A percentile compares a stretch with the other conserved stretches of the same genome.
Evolutionary conservation across 2,329 filamentous ascomycete species (phyloP).

Genomic region (Paecilomyces variotii): DNA sequence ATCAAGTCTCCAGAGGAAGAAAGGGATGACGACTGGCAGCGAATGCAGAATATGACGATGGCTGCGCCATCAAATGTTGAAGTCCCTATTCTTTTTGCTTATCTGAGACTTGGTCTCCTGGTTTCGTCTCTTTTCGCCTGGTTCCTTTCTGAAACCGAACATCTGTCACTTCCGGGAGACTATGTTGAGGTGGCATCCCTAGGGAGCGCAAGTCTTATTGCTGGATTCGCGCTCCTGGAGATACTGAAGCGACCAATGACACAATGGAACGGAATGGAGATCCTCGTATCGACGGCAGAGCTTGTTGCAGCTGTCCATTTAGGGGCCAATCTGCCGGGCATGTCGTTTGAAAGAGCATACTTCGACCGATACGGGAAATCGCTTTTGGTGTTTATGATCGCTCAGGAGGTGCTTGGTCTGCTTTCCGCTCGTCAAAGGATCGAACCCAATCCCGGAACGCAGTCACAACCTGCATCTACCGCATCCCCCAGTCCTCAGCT

Average conservation of each 20-base stretch:
- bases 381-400: constrained; percentile 30
- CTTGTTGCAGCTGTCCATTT: constrained; percentile 30
- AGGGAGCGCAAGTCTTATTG: constrained; percentile 31
- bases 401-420: constrained; percentile 29
- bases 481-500: neutral
- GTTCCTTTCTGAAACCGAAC: constrained; percentile 22
- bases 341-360: constrained; percentile 21
- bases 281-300: constrained; percentile 30
- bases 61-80: constrained; percentile 5
- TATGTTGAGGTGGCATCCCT: constrained; percentile 31
- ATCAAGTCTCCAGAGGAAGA: constrained; percentile 22
- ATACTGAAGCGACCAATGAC: constrained; percentile 27
- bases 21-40: constrained; percentile 13
- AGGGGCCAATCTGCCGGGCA: constrained; percentile 25
- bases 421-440: constrained; percentile 3
- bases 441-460: constrained; percentile 4
- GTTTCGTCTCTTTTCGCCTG: constrained; percentile 23
- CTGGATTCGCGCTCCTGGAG: constrained; percentile 33
- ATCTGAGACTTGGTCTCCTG: constrained; percentile 22
- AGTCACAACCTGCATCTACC: constrained; percentile 1
- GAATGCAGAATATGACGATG: neutral
- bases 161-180: constrained; percentile 25
- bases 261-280: constrained; percentile 32
- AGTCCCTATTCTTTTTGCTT: constrained; percentile 16
- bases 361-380: constrained; percentile 33